These are phyloP conservation scores for Adansonia rubrostipa DNA, from an alignment of 441 rosid genomes.

Conservation along the genomic window DNA sequence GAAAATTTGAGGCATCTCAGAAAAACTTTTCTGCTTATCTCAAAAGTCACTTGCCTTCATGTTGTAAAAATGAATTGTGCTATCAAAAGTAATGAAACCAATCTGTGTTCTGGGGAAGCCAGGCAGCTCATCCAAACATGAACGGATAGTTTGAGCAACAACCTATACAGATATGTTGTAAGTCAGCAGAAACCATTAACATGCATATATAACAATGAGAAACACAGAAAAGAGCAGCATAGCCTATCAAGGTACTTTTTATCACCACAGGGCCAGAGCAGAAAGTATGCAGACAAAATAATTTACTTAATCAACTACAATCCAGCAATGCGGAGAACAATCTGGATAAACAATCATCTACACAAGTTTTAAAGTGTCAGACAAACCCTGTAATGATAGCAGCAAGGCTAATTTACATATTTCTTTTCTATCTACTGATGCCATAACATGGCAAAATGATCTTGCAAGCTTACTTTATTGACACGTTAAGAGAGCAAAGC, in stretches of 20 bases:
- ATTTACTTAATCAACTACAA: slow-evolving; percentile 13
- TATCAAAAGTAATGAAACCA: slow-evolving; percentile 97
- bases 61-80: slow-evolving; percentile 96
- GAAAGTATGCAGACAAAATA: slow-evolving; percentile 12
- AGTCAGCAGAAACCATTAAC: slow-evolving; percentile 11
- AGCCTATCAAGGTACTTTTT: slow-evolving; percentile 1
- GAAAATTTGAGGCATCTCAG: slow-evolving; percentile 15
- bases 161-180: slow-evolving; percentile 48
- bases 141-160: slow-evolving; percentile 90
- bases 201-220: not conserved
- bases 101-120: slow-evolving; percentile 98
- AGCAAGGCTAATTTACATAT: slow-evolving; percentile 6
- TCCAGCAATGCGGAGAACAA: not conserved
- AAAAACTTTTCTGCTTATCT: slow-evolving; percentile 28
- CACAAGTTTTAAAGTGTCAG: not conserved
- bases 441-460: not conserved
- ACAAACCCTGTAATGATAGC: slow-evolving; percentile 11
- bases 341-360: not conserved
- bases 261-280: slow-evolving; percentile 6
- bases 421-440: not conserved
- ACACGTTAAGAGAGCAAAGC: no score
- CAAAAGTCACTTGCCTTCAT: slow-evolving; percentile 75
- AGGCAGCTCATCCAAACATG: slow-evolving; percentile 93
- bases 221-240: not conserved
- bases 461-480: slow-evolving; percentile 10